Percentiles rank a stretch among this genome's conserved stretches.
Evolutionary conservation across 306 rosid genomes (phyloP).

Genomic region (Sicyos edulis): DNA sequence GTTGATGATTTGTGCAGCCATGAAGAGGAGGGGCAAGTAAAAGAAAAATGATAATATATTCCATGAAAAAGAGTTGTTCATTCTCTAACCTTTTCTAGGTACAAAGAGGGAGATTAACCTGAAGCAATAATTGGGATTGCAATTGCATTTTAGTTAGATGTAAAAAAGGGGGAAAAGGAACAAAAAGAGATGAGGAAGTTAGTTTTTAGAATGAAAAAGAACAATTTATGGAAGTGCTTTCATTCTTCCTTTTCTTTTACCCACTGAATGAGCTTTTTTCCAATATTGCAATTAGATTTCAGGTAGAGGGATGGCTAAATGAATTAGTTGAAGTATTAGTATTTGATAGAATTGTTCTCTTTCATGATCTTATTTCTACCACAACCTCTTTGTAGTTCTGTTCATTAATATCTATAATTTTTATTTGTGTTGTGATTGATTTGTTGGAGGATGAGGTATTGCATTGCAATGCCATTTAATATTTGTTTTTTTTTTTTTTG

Average conservation of each 20-base stretch:
- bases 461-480: no score
- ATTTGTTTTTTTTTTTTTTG: no score
- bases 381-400: no score
- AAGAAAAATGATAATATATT: conserved; percentile 28
- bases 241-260: not conserved
- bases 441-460: no score
- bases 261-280: not conserved
- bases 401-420: no score
- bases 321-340: not conserved
- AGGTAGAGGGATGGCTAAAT: not conserved
- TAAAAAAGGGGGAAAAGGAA: not conserved
- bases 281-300: conserved; percentile 8
- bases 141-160: conserved; percentile 49
- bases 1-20: conserved; percentile 23
- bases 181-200: conserved; percentile 20
- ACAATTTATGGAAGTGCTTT: conserved; percentile 10
- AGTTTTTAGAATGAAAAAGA: not conserved
- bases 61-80: conserved; percentile 24
- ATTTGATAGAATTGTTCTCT: not conserved
- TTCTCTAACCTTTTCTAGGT: conserved; percentile 26
- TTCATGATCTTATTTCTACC: no score
- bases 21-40: conserved; percentile 29
- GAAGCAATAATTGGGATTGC: conserved; percentile 41
- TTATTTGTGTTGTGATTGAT: no score
- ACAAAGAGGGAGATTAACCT: conserved; percentile 16